Base-by-base conservation (phyloP, 257 asterid species). In the Linderniella brevidens region DNA sequence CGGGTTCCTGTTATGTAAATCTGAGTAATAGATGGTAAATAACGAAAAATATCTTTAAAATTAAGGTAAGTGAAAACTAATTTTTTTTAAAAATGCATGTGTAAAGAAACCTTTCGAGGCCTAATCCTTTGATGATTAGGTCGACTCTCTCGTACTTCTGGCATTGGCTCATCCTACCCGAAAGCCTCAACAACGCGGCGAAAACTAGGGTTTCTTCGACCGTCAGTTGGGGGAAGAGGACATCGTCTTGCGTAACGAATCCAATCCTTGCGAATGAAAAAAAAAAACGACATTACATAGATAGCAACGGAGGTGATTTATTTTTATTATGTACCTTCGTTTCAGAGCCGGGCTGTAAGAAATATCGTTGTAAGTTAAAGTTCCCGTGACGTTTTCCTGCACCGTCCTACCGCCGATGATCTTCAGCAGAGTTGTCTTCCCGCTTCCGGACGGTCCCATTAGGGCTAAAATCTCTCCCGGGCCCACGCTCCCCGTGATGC, bases 391-490 rank as follows among this genome's bases (percentile, higher is more conserved):
- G 53, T 84, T 79, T 37, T 80, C 94, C 0, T 56, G 32, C 3
- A 25, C 64, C 70, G 81, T 55, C 62, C 95, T 60, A 17, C 90
- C 98, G 0, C 95, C 93, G 18, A 84, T 42, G 19, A 88, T 73
- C 71, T 73, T 84, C 46, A 88, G 61, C 59, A 88, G 37, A 7
- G 95, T 80, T 4, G 98, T 88, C 61, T 88, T 88, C 7, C 98
- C 95, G 49, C 98, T 84, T 13, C 98, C 98, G 2, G 98, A 88
- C 57, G 98, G 98, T 48, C 98, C 98, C 98, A 88, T 80, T 25
- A 88, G 69, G 41, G 98, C 98, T 48, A 88, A 68, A 37, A 80
- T 72, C 67, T 88, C 92, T 49, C 94, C 93, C 3, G 98, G 98
- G 38, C 82, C 80, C 19, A 78, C 64, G 59, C 85, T 88, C 39